Evolutionary conservation across 2,329 filamentous ascomycete species (phyloP), one percentile per base, ranked within the genome.

Genomic region (Aspergillus viridinutans): DNA sequence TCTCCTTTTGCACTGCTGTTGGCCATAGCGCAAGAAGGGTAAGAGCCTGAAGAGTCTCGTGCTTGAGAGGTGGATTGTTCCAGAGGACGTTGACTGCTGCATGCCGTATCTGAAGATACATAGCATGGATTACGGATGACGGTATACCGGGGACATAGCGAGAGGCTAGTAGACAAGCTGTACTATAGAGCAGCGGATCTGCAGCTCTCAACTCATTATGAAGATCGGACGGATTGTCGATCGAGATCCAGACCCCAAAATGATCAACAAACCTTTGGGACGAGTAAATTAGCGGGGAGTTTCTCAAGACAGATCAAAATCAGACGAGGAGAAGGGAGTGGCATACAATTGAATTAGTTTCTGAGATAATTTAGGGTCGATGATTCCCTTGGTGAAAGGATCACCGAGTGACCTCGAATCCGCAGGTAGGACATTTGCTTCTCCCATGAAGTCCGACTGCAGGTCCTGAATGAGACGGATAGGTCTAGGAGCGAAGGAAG

Each of bases 131-230:
- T 7, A 67, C 65, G 8, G 66, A 63, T 38, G 63, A 54, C 17
- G 69, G 64, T 48, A 72, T 65, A 1, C 67, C 68, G 4, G 70
- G 70, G 8, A 73, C 54, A 61, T 72, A 72, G 7, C 69, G 70
- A 23, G 70, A 68, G 12, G 69, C 70, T 21, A 72, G 50, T 3
- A 72, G 59, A 53, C 70, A 72, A 20, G 70, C 69, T 14, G 69
- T 72, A 45, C 65, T 72, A 57, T 71, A 71, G 21, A 72, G 63
- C 17, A 72, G 61, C 3, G 70, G 68, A 58, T 72, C 62, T 23
- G 64, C 61, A 26, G 61, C 60, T 48, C 52, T 47, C 47, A 63
- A 53, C 40, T 61, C 59, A 35, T 55, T 54, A 20, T 71, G 69
- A 10, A 72, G 63, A 58, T 66, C 66, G 23, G 69, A 66, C 14